Evolutionary conservation across 768 basidiomycete species (phyloP).

Genomic region (Kwoniella sp.): DNA sequence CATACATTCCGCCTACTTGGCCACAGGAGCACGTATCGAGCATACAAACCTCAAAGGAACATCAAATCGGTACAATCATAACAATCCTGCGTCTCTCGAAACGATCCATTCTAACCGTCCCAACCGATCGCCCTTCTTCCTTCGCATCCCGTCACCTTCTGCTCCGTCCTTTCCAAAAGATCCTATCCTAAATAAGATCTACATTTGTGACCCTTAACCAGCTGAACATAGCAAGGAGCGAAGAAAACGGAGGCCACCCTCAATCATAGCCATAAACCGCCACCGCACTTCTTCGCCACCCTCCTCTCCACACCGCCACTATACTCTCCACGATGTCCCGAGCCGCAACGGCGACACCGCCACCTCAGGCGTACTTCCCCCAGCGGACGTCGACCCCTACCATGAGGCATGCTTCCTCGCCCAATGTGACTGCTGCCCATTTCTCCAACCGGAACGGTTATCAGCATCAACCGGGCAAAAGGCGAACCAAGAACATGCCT

Average conservation of each 20-base stretch:
- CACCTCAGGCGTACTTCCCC: conserved; percentile 39
- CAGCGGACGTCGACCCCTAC: conserved; percentile 34
- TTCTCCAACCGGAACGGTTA: conserved; percentile 3
- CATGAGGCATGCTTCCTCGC: conserved; percentile 30
- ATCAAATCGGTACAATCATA: too few relatives aligned
- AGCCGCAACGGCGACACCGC: conserved; percentile 36
- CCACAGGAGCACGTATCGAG: too few relatives aligned
- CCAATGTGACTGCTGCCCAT: conserved; percentile 18
- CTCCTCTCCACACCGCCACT: conserved; percentile 21
- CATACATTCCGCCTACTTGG: too few relatives aligned
- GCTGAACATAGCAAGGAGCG: conserved; percentile 21
- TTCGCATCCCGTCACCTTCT: too few relatives aligned
- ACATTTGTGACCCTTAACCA: neutral
- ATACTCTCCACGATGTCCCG: conserved; percentile 25
- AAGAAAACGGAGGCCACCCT: conserved; percentile 37
- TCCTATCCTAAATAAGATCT: too few relatives aligned
- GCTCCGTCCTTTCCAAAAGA: too few relatives aligned
- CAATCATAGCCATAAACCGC: conserved; percentile 37
- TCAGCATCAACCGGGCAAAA: conserved; percentile 7
- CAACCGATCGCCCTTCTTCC: too few relatives aligned
- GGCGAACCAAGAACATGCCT: conserved; percentile 13
- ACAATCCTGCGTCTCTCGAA: too few relatives aligned
- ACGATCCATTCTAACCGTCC: too few relatives aligned
- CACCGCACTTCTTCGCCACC: conserved; percentile 44
- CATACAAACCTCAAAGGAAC: too few relatives aligned